Evolutionary conservation across 1,139 yeast genomes (phyloP).

Genomic region (Petasospora rhodanensis): DNA sequence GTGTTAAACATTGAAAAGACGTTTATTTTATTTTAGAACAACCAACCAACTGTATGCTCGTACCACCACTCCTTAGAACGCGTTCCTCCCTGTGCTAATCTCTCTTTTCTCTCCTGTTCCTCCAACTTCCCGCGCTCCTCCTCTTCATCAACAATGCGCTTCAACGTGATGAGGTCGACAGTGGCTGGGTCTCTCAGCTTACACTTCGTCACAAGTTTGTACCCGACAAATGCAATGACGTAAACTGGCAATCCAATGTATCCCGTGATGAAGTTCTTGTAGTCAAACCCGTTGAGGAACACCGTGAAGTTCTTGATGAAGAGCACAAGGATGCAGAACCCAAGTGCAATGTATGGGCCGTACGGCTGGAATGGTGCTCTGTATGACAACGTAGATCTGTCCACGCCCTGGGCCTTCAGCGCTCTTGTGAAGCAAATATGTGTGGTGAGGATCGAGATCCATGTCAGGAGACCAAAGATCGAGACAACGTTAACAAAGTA

Average conservation of each 20-base stretch:
- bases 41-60: neutral
- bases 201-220: conserved; percentile 52
- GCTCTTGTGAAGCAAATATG: conserved; percentile 73
- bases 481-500: conserved; percentile 81
- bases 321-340: conserved; percentile 49
- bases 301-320: conserved; percentile 70
- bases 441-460: conserved; percentile 71
- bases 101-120: conserved; percentile 28
- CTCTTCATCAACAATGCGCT: conserved; percentile 64
- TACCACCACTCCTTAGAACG: neutral
- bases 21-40: neutral
- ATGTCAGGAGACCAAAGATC: conserved; percentile 69
- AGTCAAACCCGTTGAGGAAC: conserved; percentile 50
- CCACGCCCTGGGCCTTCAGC: conserved; percentile 52
- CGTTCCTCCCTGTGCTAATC: neutral
- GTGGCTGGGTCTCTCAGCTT: conserved; percentile 48
- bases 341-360: conserved; percentile 53
- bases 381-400: conserved; percentile 44
- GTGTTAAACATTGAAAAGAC: no score
- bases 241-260: conserved; percentile 59
- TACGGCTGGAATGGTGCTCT: conserved; percentile 63
- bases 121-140: conserved; percentile 47
- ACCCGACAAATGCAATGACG: conserved; percentile 49
- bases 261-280: conserved; percentile 64
- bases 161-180: conserved; percentile 60